A percentile compares a stretch with the other conserved stretches of the same genome.
Conservation (phyloP, 768 basidiomycete genomes). For the Agaricus bisporus region DNA sequence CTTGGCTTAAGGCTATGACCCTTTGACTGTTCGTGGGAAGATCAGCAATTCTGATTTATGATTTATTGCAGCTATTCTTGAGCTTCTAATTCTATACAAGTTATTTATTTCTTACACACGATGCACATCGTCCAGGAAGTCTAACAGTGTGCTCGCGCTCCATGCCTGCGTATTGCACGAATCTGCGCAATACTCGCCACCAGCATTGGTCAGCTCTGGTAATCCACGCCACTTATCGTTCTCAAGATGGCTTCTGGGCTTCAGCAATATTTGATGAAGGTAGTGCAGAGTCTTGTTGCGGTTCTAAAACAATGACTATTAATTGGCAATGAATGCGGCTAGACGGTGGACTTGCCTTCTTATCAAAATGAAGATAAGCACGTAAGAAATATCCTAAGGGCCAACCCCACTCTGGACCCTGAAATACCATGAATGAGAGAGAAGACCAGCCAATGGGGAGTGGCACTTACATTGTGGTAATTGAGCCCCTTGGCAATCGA, state of each 20-base stretch:
- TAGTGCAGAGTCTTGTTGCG: slow-evolving; percentile 68
- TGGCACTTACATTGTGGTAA: slow-evolving; percentile 68
- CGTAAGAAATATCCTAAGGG: slow-evolving; percentile 93
- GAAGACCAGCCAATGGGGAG: not conserved
- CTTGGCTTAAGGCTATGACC: slow-evolving; percentile 28
- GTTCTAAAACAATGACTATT: slow-evolving; percentile 39
- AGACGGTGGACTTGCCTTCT: no score
- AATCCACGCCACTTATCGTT: slow-evolving; percentile 88
- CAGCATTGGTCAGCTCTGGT: slow-evolving; percentile 86
- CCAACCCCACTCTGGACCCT: slow-evolving; percentile 96
- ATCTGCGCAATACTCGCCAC: slow-evolving; percentile 78
- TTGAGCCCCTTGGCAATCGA: slow-evolving; percentile 90
- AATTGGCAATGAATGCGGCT: not conserved
- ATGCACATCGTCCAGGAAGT: slow-evolving; percentile 78
- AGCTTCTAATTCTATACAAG: not conserved
- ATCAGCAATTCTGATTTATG: no score
- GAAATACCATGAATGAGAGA: slow-evolving; percentile 15
- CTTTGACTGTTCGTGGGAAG: not conserved
- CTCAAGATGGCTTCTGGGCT: slow-evolving; percentile 67
- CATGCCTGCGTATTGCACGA: slow-evolving; percentile 95
- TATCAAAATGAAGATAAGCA: slow-evolving; percentile 87
- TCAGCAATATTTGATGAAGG: slow-evolving; percentile 67
- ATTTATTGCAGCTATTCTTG: no score
- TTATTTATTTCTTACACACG: slow-evolving; percentile 15
- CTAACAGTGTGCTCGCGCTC: slow-evolving; percentile 89